Base-by-base conservation (phyloP, 768 basidiomycete genomes). In the Lactarius evosmus region DNA sequence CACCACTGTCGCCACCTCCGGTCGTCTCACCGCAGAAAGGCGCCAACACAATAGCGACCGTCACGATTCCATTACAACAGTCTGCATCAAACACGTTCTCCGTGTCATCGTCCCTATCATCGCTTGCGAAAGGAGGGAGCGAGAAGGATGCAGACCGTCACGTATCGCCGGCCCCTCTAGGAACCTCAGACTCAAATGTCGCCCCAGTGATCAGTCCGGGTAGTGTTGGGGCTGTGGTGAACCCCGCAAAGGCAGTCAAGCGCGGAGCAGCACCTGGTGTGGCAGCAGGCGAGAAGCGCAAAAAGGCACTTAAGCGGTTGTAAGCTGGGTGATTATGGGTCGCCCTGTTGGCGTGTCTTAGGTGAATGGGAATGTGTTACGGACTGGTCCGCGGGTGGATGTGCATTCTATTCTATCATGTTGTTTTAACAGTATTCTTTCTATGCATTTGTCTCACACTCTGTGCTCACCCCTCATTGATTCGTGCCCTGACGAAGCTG, bases 231-330 rank as follows among this genome's bases (percentile, higher is more conserved):
- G 66, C 75, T 14, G 71, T 77, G 1, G 69, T 76, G 56, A 65
- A 78, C 5, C 72, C 77, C 4, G 77, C 82, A 9, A 92, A 90
- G 72, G 83, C 88, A 0, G 80, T 88, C 57, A 92, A 91, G 75
- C 78, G 90, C 56, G 79, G 85, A 17, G 84, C 87, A 1, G 81
- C 85, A 0, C 80, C 81, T 1, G 77, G 75, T 12, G 79, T 74
- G 0, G 72, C 76, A 6, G 81, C 79, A 2, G 85, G 85, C 2
- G 91, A 92, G 76, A 93, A 93, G 78, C 80, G 92, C 74, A 93
- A 93, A 82, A 93, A 93, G 79, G 92, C 91, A 4, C 75, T 93
- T 69, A 93, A 90, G 76, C 80, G 91, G 67, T 75, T 93, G 74
- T 93, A 41, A 56, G 7, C 38, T 14, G 32, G 16, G 33, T 51